Evolutionary conservation across 768 basidiomycete genomes (phyloP).

Genomic region (Amyloporia xantha): DNA sequence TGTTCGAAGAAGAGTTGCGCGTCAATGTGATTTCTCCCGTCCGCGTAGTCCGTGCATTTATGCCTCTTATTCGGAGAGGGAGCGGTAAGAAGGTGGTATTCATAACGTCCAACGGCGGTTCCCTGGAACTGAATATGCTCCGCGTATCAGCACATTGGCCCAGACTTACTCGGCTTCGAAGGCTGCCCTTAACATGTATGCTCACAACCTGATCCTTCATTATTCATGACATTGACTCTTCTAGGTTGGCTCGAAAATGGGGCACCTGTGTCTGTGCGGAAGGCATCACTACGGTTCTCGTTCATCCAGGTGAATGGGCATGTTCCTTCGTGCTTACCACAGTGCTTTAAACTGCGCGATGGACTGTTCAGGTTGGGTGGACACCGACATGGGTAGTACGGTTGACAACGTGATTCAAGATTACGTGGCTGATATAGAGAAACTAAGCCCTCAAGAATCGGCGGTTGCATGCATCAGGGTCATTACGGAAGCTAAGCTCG

Average conservation of each 20-base stretch:
- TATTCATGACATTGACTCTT: neutral
- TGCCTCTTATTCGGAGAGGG: slow-evolving; percentile 5
- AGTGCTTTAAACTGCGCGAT: neutral
- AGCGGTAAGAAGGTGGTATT: slow-evolving; percentile 8
- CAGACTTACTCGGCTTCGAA: slow-evolving; percentile 10
- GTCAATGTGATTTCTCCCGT: slow-evolving; percentile 7
- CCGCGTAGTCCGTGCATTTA: slow-evolving; percentile 3
- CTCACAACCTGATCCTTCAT: neutral
- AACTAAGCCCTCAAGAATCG: neutral
- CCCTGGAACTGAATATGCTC: neutral
- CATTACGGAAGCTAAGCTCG: neutral
- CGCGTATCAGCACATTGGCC: neutral
- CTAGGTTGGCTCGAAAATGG: slow-evolving; percentile 1
- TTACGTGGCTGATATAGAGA: neutral
- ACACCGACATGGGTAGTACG: slow-evolving; percentile 1
- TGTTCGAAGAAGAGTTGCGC: neutral
- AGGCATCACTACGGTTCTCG: neutral
- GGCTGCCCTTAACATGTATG: slow-evolving; percentile 13
- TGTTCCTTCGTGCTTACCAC: neutral
- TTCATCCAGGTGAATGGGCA: neutral
- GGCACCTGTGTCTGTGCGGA: neutral
- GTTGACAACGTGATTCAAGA: neutral
- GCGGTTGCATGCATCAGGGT: neutral
- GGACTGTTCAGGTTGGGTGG: slow-evolving; percentile 2
- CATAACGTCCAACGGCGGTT: slow-evolving; percentile 7